Base-by-base conservation (phyloP, 148 eudicot species). In the Diospyros lotus region DNA sequence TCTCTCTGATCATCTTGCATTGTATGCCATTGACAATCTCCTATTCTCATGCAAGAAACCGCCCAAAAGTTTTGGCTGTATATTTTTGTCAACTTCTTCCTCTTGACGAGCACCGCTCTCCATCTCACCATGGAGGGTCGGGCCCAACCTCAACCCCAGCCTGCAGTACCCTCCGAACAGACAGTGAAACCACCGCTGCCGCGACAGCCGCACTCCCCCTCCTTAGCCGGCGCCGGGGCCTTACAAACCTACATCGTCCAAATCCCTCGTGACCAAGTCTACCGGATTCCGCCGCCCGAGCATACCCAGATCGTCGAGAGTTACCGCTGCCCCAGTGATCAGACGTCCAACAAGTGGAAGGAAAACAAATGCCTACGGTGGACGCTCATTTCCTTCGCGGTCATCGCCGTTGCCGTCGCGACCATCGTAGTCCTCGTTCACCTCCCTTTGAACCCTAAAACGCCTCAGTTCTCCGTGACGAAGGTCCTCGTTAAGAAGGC, bases 51-150 rank as follows among this genome's bases (percentile, higher is more conserved):
- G 79, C 82, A 71, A 66, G 56, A 68, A 51, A 76, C 66, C 28
- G 59, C 75, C 76, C 72, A 39, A 39, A 62, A 41, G 51, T 66
- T 66, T 54, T 38, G 40, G 39, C 48, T 13, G 11, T 39, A 66
- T 76, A 66, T 59, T 54, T 50, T 65, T 42, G 14, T 15, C 52
- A 14, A 44, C 74, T 14, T 51, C 60, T 59, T 45, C 61, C 54
- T 65, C 72, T 45, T 59, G 8, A 65, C 51, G 45, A 58, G 53
- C 77, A 64, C 87, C 84, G 80, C 87, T 79, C 87, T 82, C 80
- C 82, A 79, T 78, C 73, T 70, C 62, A n/a, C 59, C 76, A 84
- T 84, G 87, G 87, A 84, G 87, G 84, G 76, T 84, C 82, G 86
- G 80, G 79, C 14, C 77, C 72, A 44, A 73, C 82, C 68, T 51